phyloP scores from a whole-genome alignment of 352 stramenopile genomes.

The Pythium volutum region DNA sequence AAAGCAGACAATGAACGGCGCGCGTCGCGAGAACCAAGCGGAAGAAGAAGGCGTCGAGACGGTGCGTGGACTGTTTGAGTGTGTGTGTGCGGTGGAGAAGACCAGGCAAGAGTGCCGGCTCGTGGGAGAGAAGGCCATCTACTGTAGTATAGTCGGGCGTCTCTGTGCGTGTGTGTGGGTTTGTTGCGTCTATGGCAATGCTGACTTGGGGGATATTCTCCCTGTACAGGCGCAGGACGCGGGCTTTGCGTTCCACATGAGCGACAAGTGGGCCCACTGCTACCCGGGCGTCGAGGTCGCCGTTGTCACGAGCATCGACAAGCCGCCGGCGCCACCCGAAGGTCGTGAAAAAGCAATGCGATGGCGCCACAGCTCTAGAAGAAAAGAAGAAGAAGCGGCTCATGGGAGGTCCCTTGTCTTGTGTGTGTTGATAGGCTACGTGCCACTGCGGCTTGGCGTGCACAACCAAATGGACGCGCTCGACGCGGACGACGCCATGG shows the following conservation, averaged over 20 bases:
- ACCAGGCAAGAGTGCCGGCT: neutral
- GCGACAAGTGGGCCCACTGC: constrained; percentile 49
- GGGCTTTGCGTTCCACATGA: constrained; percentile 26
- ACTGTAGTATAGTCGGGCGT: too few species aligned
- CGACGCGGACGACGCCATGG: constrained; percentile 17
- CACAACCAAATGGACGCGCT: constrained; percentile 24
- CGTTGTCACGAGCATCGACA: constrained; percentile 52
- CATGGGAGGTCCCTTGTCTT: neutral
- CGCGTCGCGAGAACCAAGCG: neutral
- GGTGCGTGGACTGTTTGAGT: neutral
- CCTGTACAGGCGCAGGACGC: neutral
- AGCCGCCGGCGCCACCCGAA: constrained; percentile 49
- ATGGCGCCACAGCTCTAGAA: too few species aligned
- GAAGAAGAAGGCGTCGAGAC: neutral
- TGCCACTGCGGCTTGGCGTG: constrained; percentile 52
- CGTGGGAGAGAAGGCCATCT: neutral
- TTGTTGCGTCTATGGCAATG: neutral
- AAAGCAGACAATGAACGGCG: neutral
- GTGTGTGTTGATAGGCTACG: constrained; percentile 40
- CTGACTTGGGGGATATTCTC: neutral
- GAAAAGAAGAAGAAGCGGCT: neutral
- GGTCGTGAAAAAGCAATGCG: too few species aligned
- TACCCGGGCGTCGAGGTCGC: constrained; percentile 55
- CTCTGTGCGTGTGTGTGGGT: too few species aligned
- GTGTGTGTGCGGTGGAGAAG: neutral